A percentile compares a stretch with the other conserved stretches of the same genome.
Evolutionary conservation across 345 rosid species (phyloP).

Genomic region (Cardamine chenopodiifolia): DNA sequence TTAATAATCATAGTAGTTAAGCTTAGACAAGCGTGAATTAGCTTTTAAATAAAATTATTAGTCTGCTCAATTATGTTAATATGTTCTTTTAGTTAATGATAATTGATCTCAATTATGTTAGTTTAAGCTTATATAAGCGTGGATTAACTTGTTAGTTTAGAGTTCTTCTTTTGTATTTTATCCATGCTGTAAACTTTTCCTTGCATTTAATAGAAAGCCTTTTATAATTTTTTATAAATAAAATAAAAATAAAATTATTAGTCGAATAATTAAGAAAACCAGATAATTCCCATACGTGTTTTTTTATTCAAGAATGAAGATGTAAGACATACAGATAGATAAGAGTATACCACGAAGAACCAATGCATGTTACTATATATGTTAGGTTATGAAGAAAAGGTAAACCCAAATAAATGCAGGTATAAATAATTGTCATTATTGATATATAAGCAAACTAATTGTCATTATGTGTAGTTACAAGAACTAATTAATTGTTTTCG

Average conservation of each 20-base stretch:
- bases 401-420: not conserved
- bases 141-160: too few species aligned
- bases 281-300: slow-evolving; percentile 19
- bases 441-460: too few species aligned
- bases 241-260: slow-evolving; percentile 2
- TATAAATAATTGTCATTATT: not conserved
- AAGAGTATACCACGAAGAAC: slow-evolving; percentile 21
- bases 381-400: not conserved
- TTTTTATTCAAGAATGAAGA: slow-evolving; percentile 22
- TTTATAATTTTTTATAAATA: too few species aligned
- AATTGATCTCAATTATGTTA: too few species aligned
- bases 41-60: slow-evolving; percentile 8
- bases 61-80: too few species aligned
- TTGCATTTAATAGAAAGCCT: too few species aligned
- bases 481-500: not conserved
- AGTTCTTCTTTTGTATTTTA: too few species aligned
- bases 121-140: too few species aligned
- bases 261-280: slow-evolving; percentile 28
- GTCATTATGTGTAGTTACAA: not conserved
- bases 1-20: slow-evolving; percentile 18
- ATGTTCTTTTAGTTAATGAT: too few species aligned
- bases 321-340: slow-evolving; percentile 26
- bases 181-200: too few species aligned
- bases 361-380: not conserved
- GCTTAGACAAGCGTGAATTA: slow-evolving; percentile 34